Percentiles rank a stretch among this genome's conserved stretches.
Evolutionary conservation across 768 basidiomycete species (phyloP).

Genomic region (Trichaptum fuscoviolaceum): DNA sequence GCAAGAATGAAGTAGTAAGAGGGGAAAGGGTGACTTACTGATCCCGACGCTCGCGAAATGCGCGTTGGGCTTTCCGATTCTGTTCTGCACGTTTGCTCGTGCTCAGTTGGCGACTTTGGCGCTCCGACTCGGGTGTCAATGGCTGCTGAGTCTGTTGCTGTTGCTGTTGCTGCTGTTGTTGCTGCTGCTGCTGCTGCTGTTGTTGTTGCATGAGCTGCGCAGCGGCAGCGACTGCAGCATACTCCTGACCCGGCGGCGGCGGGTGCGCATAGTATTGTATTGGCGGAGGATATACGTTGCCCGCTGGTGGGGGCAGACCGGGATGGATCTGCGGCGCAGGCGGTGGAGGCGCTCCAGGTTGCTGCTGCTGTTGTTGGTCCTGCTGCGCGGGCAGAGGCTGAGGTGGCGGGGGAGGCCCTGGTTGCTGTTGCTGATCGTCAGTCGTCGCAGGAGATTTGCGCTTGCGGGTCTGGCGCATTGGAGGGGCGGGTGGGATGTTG

Average conservation of each 20-base stretch:
- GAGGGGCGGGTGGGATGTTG: neutral
- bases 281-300: conserved; percentile 11
- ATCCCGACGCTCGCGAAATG: conserved; percentile 86
- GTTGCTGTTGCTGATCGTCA: conserved; percentile 12
- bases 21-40: conserved; percentile 40
- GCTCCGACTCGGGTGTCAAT: conserved; percentile 8
- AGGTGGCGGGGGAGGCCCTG: conserved; percentile 19
- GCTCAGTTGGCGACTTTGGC: conserved; percentile 50
- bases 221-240: conserved; percentile 13
- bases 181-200: conserved; percentile 8
- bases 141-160: conserved; percentile 15
- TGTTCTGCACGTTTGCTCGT: conserved; percentile 88
- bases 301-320: conserved; percentile 13
- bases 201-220: conserved; percentile 5
- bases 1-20: conserved; percentile 1
- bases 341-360: neutral
- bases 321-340: conserved; percentile 6
- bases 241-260: conserved; percentile 5
- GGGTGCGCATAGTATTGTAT: conserved; percentile 8
- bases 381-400: conserved; percentile 21
- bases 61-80: conserved; percentile 90
- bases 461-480: conserved; percentile 38
- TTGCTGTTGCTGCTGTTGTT: conserved; percentile 10
- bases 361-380: conserved; percentile 24
- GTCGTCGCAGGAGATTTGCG: conserved; percentile 60